phyloP scores from a whole-genome alignment of 2,329 filamentous ascomycete species.

The Aurifilum marmelostoma region DNA sequence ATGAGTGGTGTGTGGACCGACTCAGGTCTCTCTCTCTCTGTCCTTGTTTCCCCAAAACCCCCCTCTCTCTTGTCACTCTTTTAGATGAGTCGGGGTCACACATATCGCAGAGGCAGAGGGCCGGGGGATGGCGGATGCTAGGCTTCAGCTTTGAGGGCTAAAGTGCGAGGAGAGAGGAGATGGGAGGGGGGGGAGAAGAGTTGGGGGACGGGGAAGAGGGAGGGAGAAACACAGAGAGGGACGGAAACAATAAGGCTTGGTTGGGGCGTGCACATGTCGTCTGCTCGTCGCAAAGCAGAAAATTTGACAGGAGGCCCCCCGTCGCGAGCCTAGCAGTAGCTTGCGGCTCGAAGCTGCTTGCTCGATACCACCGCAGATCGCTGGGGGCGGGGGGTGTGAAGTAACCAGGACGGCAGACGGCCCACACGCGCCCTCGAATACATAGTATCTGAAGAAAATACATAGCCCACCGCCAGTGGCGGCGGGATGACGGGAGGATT shows the following conservation, averaged over 20 bases:
- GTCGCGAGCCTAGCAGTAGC: constrained; percentile 3
- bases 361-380: background rate
- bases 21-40: background rate
- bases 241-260: constrained; percentile 23
- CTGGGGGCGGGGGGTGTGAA: background rate
- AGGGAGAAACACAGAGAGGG: background rate
- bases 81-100: background rate
- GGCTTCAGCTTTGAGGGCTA: background rate
- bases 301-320: background rate
- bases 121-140: too few relatives aligned
- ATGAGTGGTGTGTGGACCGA: background rate
- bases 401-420: background rate
- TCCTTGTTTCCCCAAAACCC: too few relatives aligned
- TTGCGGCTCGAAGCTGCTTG: constrained; percentile 6
- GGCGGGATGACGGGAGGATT: constrained; percentile 5
- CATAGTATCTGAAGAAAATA: background rate
- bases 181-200: background rate
- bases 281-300: constrained; percentile 16
- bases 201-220: too few relatives aligned
- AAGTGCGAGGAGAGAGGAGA: background rate
- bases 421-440: background rate
- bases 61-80: background rate
- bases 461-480: background rate
- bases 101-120: background rate
- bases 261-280: constrained; percentile 19